Base-by-base conservation (phyloP, 1,284 basidiomycete genomes). In the Papiliotrema nemorosa region DNA sequence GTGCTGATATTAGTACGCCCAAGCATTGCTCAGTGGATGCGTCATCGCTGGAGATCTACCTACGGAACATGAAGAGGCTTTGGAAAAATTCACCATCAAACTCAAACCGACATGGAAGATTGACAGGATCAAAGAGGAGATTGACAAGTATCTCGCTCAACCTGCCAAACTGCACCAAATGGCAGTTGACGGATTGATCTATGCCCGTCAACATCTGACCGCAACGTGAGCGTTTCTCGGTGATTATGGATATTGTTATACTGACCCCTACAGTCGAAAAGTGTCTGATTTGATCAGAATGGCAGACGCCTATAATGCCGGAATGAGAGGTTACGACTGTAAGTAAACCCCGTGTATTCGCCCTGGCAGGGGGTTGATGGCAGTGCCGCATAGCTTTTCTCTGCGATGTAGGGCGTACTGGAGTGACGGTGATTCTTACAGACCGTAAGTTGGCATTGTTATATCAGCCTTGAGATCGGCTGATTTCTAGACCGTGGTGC, bases 11-110 rank as follows among this genome's bases (percentile, higher is more conserved):
- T 46, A 66, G 64, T 76, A 69, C 52, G 67, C 70, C 2, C 72
- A 74, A 58, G 70, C 72, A 2, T 57, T 73, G 20, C 53, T 74
- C 4, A 60, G 58, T n/a, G 72, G 72, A 5, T 73, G 72, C 52
- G 72, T 73, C 7, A 57, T 71, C n/a, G 63, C 70, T 14, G 62
- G 63, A n/a, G 72, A 74, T 49, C 49, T 74, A 20, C 72, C 72
- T 9, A 73, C 72, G 2, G 72, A 74, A 44, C 69, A 73, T 36
- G 70, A 73, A 49, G 61, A 67, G 18, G 63, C 62, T 18, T 53
- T 74, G 27, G 53, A 52, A 10, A 49, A 50, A 29, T 70, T 74
- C 31, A 58, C 64, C 24, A 73, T 74, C 48, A 58, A 52, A 14
- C 58, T 74, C 16, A 58, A 68, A 44, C 58, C 72, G 22, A 57